These are phyloP conservation scores for Camelina sativa DNA, from an alignment of 345 rosid species.

Conservation along the genomic window DNA sequence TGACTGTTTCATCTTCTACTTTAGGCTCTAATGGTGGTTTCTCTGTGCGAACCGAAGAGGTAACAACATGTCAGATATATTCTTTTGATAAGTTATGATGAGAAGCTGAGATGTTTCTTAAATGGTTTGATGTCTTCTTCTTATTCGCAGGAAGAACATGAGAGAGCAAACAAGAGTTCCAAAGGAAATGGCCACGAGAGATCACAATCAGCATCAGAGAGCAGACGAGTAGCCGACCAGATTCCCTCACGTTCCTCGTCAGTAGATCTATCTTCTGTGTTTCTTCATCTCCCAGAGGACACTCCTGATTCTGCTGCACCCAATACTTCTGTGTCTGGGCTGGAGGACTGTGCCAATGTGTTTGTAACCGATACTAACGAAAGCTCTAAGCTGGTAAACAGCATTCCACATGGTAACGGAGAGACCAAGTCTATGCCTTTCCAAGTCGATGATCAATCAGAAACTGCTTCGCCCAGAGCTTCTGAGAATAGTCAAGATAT, in stretches of 20 bases:
- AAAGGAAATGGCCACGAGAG: conserved; percentile 48
- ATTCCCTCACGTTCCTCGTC: conserved; percentile 37
- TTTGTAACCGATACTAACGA: conserved; percentile 8
- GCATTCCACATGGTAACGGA: conserved; percentile 1
- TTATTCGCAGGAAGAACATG: conserved; percentile 60
- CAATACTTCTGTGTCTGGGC: conserved; percentile 19
- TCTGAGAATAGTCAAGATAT: conserved; percentile 37
- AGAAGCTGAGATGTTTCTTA: neutral
- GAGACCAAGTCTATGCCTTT: conserved; percentile 29
- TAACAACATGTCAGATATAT: neutral
- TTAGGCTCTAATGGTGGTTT: conserved; percentile 53
- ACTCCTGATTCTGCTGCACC: conserved; percentile 38
- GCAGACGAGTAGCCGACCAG: conserved; percentile 22
- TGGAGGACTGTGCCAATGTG: conserved; percentile 30
- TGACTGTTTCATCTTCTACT: conserved; percentile 54
- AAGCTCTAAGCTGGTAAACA: conserved; percentile 19
- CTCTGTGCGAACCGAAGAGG: conserved; percentile 58
- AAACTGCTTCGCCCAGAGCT: conserved; percentile 35
- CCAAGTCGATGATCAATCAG: conserved; percentile 31
- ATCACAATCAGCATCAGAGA: conserved; percentile 41
- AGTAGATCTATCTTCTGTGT: conserved; percentile 44
- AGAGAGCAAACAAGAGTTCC: conserved; percentile 26
- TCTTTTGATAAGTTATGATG: neutral
- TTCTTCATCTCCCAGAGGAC: conserved; percentile 36
- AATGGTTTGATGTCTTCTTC: conserved; percentile 20